These are phyloP conservation scores for Juglanconis sp. DNA, from an alignment of 2,329 filamentous ascomycete genomes.

Conservation along the genomic window DNA sequence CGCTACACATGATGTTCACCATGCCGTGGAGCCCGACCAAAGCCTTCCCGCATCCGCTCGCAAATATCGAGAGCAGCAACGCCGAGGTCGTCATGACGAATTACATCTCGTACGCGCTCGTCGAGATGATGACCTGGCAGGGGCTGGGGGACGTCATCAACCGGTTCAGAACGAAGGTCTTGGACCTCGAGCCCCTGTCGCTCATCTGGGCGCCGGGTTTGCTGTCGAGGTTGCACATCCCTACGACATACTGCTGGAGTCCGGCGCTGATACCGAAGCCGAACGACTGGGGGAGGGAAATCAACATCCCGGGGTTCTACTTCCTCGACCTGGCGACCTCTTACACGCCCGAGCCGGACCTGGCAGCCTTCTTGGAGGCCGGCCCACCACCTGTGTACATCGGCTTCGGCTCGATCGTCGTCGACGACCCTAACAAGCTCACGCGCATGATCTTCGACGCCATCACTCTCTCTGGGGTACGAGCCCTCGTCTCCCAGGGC, in stretches of 20 bases:
- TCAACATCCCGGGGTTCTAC: slow-evolving; percentile 73
- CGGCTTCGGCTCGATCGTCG: slow-evolving; percentile 79
- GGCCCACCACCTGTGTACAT: slow-evolving; percentile 77
- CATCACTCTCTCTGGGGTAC: slow-evolving; percentile 61
- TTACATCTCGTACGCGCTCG: slow-evolving; percentile 77
- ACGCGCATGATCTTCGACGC: slow-evolving; percentile 72
- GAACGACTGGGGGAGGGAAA: slow-evolving; percentile 69
- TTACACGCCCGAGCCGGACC: slow-evolving; percentile 63
- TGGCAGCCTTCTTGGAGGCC: slow-evolving; percentile 63
- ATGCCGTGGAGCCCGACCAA: slow-evolving; percentile 91
- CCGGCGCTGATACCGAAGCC: slow-evolving; percentile 60
- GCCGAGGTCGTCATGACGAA: slow-evolving; percentile 76
- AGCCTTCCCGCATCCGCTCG: slow-evolving; percentile 80
- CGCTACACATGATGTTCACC: slow-evolving; percentile 85
- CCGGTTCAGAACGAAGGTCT: slow-evolving; percentile 69
- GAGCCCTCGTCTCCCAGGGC: slow-evolving; percentile 80
- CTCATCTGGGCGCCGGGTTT: slow-evolving; percentile 81
- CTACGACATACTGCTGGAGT: slow-evolving; percentile 92
- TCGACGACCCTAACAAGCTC: slow-evolving; percentile 70
- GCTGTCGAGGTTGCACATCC: slow-evolving; percentile 70
- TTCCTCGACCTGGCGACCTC: slow-evolving; percentile 67
- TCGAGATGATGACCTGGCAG: slow-evolving; percentile 93
- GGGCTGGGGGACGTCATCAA: slow-evolving; percentile 90
- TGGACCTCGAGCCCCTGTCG: slow-evolving; percentile 75
- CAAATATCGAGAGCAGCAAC: slow-evolving; percentile 74